Base-by-base conservation (phyloP, 1,139 yeast species). In the Geotrichum siamense region DNA sequence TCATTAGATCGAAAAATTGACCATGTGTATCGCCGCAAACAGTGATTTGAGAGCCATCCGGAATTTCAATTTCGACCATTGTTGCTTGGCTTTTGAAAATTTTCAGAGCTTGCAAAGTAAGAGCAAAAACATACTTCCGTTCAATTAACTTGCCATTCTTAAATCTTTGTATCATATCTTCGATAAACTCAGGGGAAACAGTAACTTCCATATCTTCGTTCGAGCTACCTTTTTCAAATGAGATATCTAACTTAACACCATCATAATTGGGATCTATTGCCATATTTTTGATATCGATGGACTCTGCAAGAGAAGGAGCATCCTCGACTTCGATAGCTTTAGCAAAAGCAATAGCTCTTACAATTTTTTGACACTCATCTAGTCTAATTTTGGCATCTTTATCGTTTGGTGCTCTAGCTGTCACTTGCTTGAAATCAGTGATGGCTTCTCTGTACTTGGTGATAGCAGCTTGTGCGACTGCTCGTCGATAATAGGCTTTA, bases 21-120 rank as follows among this genome's bases (percentile, higher is more conserved):
- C 99, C 99, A 60, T 91, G 99, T 0, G 97, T 91, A 61, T 91
- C 99, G 52, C 99, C 99, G 53, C 94, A 93, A 9, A 91, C 83
- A 0, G 97, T 86, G 38, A 93, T 69, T 17, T 53, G 51, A 17
- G 59, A 58, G 29, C 64, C 64, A 20, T 65, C 57, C 20, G 44
- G 38, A 35, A 79, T 67, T 5, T 70, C 66, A 21, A 87, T 61
- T 57, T 91, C 97, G 23, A 82, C 83, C 74, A 89, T 69, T 1
- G 94, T 73, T 6, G 79, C 75, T 59, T 89, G 97, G 2, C 68
- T 53, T 48, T 67, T 69, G 54, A 89, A 76, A 15, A 85, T 53
- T 49, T 78, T 73, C 60, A 81, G 75, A 2, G 82, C 93, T 51
- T 78, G 82, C 30, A 84, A 75, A 28, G 91, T 69, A 40, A 91